Conservation (phyloP, 1,139 yeast genomes). For the Geotrichum histeridarum region DNA sequence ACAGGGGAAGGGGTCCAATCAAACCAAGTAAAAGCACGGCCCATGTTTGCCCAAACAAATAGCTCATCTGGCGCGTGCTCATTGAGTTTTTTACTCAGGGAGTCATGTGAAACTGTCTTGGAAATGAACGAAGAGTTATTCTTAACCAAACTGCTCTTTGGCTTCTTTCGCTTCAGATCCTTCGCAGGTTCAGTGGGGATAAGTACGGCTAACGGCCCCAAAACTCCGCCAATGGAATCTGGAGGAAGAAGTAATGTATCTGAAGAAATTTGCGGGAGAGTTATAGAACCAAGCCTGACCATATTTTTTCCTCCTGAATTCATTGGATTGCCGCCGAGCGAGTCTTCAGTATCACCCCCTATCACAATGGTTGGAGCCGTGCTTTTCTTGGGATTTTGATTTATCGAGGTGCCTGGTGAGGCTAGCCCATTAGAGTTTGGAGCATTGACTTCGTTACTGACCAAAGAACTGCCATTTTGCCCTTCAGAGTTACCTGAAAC, state of each 20-base stretch:
- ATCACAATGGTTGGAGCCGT: neutral
- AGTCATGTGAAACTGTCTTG: constrained; percentile 39
- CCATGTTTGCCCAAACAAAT: constrained; percentile 36
- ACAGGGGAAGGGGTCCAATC: constrained; percentile 26
- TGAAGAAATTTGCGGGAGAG: neutral
- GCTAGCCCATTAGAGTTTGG: neutral
- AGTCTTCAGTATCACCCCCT: neutral
- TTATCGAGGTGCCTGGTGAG: neutral
- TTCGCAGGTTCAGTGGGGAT: constrained; percentile 1
- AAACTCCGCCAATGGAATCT: constrained; percentile 10
- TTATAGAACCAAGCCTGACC: neutral
- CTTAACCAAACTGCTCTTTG: constrained; percentile 36
- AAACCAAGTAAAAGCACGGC: constrained; percentile 39
- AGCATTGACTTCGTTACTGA: neutral
- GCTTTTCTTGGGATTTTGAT: neutral
- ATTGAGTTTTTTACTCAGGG: constrained; percentile 33
- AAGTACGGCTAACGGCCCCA: neutral
- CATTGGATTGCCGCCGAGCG: neutral
- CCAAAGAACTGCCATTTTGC: neutral
- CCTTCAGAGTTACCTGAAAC: neutral
- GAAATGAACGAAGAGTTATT: constrained; percentile 41
- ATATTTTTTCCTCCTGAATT: neutral
- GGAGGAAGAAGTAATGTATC: constrained; percentile 9
- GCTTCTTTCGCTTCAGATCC: constrained; percentile 27
- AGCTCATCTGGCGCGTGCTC: constrained; percentile 32